A percentile compares a stretch with the other conserved stretches of the same genome.
These are phyloP conservation scores for Shiraia sp. DNA, from an alignment of 2,329 filamentous ascomycete species.

Conservation along the genomic window DNA sequence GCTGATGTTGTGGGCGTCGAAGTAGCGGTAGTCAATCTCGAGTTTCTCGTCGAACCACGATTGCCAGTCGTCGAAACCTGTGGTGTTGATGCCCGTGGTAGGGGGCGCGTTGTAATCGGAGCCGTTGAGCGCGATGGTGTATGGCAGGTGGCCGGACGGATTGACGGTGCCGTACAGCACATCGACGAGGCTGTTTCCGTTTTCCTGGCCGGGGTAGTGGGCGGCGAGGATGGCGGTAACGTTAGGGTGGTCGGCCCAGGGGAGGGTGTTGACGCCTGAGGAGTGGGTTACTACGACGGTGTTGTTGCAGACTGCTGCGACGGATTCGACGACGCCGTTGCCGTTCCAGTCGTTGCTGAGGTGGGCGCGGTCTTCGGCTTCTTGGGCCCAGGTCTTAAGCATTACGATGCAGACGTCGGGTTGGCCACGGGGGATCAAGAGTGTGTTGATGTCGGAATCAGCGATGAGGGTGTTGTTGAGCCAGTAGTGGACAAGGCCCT, in stretches of 20 bases:
- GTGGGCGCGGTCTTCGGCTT: conserved; percentile 49
- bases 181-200: conserved; percentile 46
- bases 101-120: conserved; percentile 65
- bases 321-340: conserved; percentile 48
- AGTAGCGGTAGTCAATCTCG: conserved; percentile 79
- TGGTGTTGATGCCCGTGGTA: conserved; percentile 45
- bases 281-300: conserved; percentile 56
- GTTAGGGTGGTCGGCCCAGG: conserved; percentile 49
- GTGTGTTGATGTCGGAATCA: conserved; percentile 28
- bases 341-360: conserved; percentile 50
- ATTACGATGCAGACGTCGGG: conserved; percentile 61
- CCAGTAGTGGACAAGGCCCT: conserved; percentile 50
- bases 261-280: conserved; percentile 48
- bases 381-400: conserved; percentile 58
- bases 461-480: conserved; percentile 50
- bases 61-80: conserved; percentile 50
- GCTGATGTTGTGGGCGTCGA: conserved; percentile 66
- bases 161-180: conserved; percentile 75
- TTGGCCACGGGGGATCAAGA: conserved; percentile 36
- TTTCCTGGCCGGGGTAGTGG: conserved; percentile 49
- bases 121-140: conserved; percentile 75
- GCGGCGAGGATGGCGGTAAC: conserved; percentile 49
- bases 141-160: conserved; percentile 79
- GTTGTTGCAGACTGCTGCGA: conserved; percentile 54
- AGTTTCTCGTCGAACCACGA: conserved; percentile 60